Percentiles rank a stretch among this genome's conserved stretches.
Conservation (phyloP, 331 rosid species). For the Cydonia oblonga region DNA sequence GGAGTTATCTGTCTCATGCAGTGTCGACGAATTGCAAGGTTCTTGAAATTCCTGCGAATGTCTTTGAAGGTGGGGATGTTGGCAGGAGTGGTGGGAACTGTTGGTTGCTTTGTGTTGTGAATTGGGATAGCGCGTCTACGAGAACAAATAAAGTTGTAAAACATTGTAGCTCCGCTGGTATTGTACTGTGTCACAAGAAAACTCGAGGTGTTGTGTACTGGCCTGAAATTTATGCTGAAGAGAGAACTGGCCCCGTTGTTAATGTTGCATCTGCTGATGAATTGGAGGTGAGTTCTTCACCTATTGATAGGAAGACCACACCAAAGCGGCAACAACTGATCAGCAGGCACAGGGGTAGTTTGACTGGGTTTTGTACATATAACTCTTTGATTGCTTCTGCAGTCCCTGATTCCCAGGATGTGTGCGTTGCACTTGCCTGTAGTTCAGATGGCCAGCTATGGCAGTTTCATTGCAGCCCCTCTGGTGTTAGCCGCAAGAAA, state of each 20-base stretch:
- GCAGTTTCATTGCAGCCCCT: constrained; percentile 66
- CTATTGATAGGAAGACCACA: constrained; percentile 32
- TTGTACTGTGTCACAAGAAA: constrained; percentile 46
- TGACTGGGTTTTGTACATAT: constrained; percentile 25
- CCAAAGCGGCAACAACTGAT: constrained; percentile 28
- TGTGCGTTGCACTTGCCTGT: constrained; percentile 66
- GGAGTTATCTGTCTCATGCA: constrained; percentile 65
- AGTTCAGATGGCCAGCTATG: constrained; percentile 74
- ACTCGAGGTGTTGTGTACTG: constrained; percentile 64
- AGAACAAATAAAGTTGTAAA: constrained; percentile 36
- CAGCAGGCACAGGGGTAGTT: constrained; percentile 25
- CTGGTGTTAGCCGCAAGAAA: constrained; percentile 45
- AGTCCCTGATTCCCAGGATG: constrained; percentile 33
- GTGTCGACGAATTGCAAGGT: constrained; percentile 46
- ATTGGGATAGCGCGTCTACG: constrained; percentile 35
- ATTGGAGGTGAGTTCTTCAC: constrained; percentile 25
- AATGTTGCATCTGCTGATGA: constrained; percentile 54
- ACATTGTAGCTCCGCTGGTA: constrained; percentile 43
- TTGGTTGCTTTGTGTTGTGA: constrained; percentile 71
- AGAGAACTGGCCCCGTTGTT: constrained; percentile 25
- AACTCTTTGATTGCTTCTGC: constrained; percentile 72
- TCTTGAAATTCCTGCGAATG: constrained; percentile 52
- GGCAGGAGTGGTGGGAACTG: constrained; percentile 24
- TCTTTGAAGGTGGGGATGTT: constrained; percentile 24
- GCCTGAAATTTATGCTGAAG: constrained; percentile 59